A percentile compares a stretch with the other conserved stretches of the same genome.
Conservation (phyloP, 2,329 filamentous ascomycete genomes). For the Phoma herbarum region DNA sequence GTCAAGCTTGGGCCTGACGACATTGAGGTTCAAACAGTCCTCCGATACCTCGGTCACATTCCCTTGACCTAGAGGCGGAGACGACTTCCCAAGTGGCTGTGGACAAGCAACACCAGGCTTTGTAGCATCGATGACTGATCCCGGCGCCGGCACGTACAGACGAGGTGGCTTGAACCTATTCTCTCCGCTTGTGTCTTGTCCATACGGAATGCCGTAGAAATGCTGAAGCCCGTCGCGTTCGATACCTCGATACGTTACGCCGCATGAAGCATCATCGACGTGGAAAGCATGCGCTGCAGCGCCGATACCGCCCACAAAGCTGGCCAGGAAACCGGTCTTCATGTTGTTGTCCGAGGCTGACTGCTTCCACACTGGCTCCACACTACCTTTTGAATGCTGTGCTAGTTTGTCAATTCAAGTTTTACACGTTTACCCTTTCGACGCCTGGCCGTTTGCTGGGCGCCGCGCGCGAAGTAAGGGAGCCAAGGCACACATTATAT, state of each 20-base stretch:
- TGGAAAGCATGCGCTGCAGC: conserved; percentile 16
- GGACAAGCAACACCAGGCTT: conserved; percentile 58
- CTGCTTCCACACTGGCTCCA: background rate
- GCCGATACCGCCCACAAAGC: conserved; percentile 17
- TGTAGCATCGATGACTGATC: conserved; percentile 52
- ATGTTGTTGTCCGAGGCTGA: conserved; percentile 11
- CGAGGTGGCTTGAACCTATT: conserved; percentile 59
- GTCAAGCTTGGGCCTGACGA: conserved; percentile 60
- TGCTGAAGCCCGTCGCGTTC: conserved; percentile 57
- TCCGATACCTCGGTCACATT: conserved; percentile 56
- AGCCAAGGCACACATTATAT: conserved; percentile 6
- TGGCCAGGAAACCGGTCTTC: conserved; percentile 18
- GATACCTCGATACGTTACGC: conserved; percentile 56
- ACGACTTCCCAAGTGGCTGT: conserved; percentile 49
- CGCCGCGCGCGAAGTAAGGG: conserved; percentile 17
- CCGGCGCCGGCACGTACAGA: conserved; percentile 43
- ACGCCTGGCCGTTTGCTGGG: background rate
- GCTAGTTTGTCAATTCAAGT: background rate
- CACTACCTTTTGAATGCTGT: conserved; percentile 1
- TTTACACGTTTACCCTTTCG: background rate
- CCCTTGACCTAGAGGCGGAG: conserved; percentile 38
- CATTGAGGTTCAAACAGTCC: conserved; percentile 69
- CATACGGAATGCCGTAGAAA: conserved; percentile 60
- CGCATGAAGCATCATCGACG: conserved; percentile 15
- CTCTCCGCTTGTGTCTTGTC: conserved; percentile 56